Percentiles rank a stretch among this genome's conserved stretches.
phyloP scores from a whole-genome alignment of 1,284 basidiomycete species.

The Heimioporus punctisporus region DNA sequence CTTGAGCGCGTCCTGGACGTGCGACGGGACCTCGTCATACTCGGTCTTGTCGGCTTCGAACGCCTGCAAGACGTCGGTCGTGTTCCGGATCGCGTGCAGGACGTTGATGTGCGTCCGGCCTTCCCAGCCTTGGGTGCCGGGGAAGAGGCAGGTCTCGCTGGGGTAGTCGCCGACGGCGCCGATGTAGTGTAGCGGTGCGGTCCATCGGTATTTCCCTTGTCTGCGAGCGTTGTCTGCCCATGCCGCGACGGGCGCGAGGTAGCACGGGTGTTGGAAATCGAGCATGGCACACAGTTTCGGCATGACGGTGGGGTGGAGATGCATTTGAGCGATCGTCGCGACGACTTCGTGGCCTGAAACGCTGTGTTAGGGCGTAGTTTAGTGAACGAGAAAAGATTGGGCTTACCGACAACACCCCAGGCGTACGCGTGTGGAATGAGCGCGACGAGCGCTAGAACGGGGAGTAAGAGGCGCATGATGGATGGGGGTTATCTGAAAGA shows the following conservation, averaged over 20 bases:
- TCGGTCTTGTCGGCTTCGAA: slow-evolving; percentile 33
- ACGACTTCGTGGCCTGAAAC: slow-evolving; percentile 94
- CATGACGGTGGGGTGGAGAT: slow-evolving; percentile 78
- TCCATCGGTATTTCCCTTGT: slow-evolving; percentile 62
- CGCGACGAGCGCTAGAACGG: slow-evolving; percentile 14
- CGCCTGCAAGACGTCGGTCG: slow-evolving; percentile 60
- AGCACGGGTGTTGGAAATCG: slow-evolving; percentile 50
- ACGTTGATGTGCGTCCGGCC: slow-evolving; percentile 66
- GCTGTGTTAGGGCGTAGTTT: too few species aligned
- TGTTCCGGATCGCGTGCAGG: slow-evolving; percentile 75
- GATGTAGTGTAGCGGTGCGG: slow-evolving; percentile 75
- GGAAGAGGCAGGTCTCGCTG: slow-evolving; percentile 75
- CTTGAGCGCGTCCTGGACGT: slow-evolving; percentile 60
- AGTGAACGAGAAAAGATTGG: neutral
- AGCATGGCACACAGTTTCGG: slow-evolving; percentile 76
- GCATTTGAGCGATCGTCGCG: slow-evolving; percentile 92
- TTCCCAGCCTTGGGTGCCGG: slow-evolving; percentile 79
- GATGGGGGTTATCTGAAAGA: too few species aligned
- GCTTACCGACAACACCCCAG: slow-evolving; percentile 50
- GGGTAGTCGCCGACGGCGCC: slow-evolving; percentile 80
- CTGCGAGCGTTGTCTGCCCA: slow-evolving; percentile 84
- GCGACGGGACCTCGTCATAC: neutral
- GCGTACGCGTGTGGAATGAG: slow-evolving; percentile 32
- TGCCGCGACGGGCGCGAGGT: slow-evolving; percentile 79
- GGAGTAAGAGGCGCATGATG: slow-evolving; percentile 20